Base-by-base conservation (phyloP, 2,329 filamentous ascomycete species). In the Cryoendolithus antarcticus region DNA sequence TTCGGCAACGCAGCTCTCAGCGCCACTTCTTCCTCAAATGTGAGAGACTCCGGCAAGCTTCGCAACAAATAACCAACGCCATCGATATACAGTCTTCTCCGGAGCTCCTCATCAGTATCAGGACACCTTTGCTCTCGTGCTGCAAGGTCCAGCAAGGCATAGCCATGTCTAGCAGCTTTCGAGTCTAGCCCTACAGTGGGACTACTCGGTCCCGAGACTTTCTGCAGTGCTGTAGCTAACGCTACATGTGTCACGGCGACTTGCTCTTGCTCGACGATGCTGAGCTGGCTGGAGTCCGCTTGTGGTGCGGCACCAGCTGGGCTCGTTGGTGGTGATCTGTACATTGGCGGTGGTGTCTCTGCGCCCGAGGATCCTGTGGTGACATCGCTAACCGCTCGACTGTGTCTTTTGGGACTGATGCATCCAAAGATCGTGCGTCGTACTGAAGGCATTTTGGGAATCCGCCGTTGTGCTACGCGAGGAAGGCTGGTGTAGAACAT, bases 31-130 rank as follows among this genome's bases (percentile, higher is more conserved):
- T 82, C 79, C 45, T 70, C 66, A 2, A 60, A 58, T 27, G 69
- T 70, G 24, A 82, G 66, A 36, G 79, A 64, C 1, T 58, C 44
- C 0, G 79, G 79, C 0, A 82, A 64, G 5, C 72, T 77, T 44
- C 70, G 70, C 10, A 82, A 64, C 15, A 82, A 63, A 53, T 80
- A 80, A 2, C 71, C 70, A 3, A 79, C 58, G 42, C 74, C 71
- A 48, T 81, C 74, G 35, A 82, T 59, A 55, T 80, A 82, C 7
- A 79, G 66, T 45, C 75, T 19, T 19, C 15, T 19, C 15, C 15
- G 15, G 15, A 19, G 15, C 15, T 19, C 15, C 15, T 19, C 15
- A 19, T 19, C 15, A 19, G 15, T 19, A 19, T 19, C 15, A 19
- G 15, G 15, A 19, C 15, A 19, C 15, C 15, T 19, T 19, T 19